These are phyloP conservation scores for Suillus cothurnatus DNA, from an alignment of 768 basidiomycete species.

Conservation along the genomic window DNA sequence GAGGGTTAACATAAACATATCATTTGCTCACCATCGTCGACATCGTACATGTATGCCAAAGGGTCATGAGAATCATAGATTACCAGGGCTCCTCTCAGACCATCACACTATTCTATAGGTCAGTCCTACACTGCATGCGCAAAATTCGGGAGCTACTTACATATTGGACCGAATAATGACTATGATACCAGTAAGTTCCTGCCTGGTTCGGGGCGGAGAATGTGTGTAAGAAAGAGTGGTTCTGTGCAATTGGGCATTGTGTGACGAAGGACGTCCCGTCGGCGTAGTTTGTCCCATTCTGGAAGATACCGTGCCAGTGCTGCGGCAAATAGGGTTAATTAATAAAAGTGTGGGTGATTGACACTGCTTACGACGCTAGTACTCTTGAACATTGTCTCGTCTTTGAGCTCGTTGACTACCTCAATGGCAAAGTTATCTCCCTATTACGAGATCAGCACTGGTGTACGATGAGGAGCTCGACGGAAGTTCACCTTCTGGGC, in stretches of 20 bases:
- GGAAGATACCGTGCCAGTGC: slow-evolving; percentile 61
- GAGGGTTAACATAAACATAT: background rate
- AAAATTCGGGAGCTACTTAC: slow-evolving; percentile 11
- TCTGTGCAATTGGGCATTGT: slow-evolving; percentile 31
- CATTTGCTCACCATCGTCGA: slow-evolving; percentile 40
- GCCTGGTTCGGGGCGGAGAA: slow-evolving; percentile 25
- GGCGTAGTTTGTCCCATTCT: slow-evolving; percentile 42
- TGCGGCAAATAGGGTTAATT: slow-evolving; percentile 18
- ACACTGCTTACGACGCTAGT: slow-evolving; percentile 49
- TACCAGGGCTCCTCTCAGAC: slow-evolving; percentile 34
- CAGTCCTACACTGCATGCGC: background rate
- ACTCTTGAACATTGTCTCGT: slow-evolving; percentile 47
- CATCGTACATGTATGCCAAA: slow-evolving; percentile 38
- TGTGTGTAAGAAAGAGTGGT: slow-evolving; percentile 23
- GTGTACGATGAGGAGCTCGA: background rate
- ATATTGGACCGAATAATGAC: slow-evolving; percentile 41
- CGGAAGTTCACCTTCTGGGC: slow-evolving; percentile 35
- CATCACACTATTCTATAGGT: slow-evolving; percentile 18
- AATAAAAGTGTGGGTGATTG: background rate
- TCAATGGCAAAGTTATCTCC: slow-evolving; percentile 44
- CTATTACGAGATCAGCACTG: slow-evolving; percentile 21
- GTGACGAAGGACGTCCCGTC: slow-evolving; percentile 46
- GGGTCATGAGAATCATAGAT: slow-evolving; percentile 48
- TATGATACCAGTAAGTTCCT: slow-evolving; percentile 39
- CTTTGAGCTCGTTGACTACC: slow-evolving; percentile 45